These are phyloP conservation scores for Tilletia indica DNA, from an alignment of 1,284 basidiomycete species.

Conservation along the genomic window DNA sequence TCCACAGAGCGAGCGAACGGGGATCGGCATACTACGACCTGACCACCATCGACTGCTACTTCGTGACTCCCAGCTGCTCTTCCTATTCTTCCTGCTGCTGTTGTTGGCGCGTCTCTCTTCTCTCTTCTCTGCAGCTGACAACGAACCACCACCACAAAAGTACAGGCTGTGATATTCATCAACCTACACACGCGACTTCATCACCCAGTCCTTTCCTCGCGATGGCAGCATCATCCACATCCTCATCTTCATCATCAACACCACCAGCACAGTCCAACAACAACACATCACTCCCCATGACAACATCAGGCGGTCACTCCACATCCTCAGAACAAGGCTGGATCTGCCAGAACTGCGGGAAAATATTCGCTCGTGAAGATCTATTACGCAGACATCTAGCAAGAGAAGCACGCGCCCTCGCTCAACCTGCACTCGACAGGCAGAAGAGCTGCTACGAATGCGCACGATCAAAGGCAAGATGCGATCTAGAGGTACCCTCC, in stretches of 20 bases:
- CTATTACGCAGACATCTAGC: constrained; percentile 41
- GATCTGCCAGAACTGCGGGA: constrained; percentile 43
- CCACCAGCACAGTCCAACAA: background rate
- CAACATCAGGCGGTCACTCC: background rate
- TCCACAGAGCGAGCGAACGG: too few species aligned
- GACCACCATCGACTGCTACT: too few species aligned
- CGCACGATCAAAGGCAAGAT: constrained; percentile 44
- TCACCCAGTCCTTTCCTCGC: too few species aligned
- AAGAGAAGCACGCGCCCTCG: constrained; percentile 37
- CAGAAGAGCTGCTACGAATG: constrained; percentile 50
- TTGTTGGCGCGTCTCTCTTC: too few species aligned
- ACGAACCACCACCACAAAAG: too few species aligned
- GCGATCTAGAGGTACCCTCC: constrained; percentile 47
- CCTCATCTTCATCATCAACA: constrained; percentile 2
- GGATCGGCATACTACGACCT: too few species aligned
- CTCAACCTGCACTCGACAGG: constrained; percentile 42
- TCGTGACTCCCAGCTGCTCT: too few species aligned
- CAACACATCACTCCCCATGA: background rate
- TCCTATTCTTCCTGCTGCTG: too few species aligned
- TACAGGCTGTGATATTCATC: too few species aligned
- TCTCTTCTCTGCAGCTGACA: too few species aligned
- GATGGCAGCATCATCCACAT: background rate
- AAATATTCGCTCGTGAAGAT: constrained; percentile 42
- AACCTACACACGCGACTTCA: too few species aligned
- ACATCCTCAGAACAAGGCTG: constrained; percentile 4